Percentiles rank a stretch among this genome's conserved stretches.
Evolutionary conservation across 2,329 filamentous ascomycete genomes (phyloP).

Genomic region (Neofusicoccum umdonicola): DNA sequence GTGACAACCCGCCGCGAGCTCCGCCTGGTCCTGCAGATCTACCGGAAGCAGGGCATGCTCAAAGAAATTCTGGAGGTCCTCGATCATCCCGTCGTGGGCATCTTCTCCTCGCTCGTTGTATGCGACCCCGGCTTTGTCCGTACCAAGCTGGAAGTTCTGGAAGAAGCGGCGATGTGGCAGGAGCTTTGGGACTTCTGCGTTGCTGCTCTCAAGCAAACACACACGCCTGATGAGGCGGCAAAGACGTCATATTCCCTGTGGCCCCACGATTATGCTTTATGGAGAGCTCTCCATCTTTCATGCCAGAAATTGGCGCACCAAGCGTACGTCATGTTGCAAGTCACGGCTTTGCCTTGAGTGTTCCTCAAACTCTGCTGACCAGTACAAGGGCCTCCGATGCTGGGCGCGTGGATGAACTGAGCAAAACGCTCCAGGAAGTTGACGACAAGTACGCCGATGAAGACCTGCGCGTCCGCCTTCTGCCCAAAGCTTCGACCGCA

Average conservation of each 20-base stretch:
- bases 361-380: background rate
- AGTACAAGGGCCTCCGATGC: background rate
- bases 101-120: conserved; percentile 14
- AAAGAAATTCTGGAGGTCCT: conserved; percentile 16
- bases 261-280: conserved; percentile 7
- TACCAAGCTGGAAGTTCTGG: conserved; percentile 14
- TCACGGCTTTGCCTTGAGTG: too few species aligned
- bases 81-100: conserved; percentile 1
- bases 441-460: conserved; percentile 1
- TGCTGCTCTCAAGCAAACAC: background rate
- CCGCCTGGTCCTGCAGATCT: conserved; percentile 15
- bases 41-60: conserved; percentile 11
- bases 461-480: conserved; percentile 3
- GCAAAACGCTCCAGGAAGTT: background rate
- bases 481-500: background rate
- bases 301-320: background rate
- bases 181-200: conserved; percentile 16
- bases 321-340: background rate
- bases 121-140: conserved; percentile 16
- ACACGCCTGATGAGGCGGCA: background rate
- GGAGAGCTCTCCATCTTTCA: conserved; percentile 6
- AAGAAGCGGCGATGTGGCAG: conserved; percentile 12
- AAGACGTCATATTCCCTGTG: conserved; percentile 12
- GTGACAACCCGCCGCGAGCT: conserved; percentile 16
- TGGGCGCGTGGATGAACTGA: background rate